Percentiles rank a stretch among this genome's conserved stretches.
These are phyloP conservation scores for Penicillium lagena DNA, from an alignment of 495 filamentous ascomycete species.

Conservation along the genomic window DNA sequence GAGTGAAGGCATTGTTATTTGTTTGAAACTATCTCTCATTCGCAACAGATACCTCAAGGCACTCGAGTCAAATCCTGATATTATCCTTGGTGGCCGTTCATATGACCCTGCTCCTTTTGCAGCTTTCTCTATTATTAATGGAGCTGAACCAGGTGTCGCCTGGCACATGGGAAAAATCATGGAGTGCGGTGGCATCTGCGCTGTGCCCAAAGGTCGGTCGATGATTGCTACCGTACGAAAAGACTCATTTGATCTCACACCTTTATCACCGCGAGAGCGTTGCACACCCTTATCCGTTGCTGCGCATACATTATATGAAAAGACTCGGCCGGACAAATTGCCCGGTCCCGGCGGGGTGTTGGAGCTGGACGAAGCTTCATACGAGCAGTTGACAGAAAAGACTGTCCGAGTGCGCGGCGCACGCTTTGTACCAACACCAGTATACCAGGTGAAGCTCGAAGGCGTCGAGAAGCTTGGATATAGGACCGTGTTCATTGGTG, in stretches of 20 bases:
- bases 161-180: conserved; percentile 49
- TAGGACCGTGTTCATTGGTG: conserved; percentile 39
- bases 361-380: conserved; percentile 25
- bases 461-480: conserved; percentile 31
- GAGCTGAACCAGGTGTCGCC: conserved; percentile 22
- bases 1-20: neutral
- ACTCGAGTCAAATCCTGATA: conserved; percentile 31
- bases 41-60: conserved; percentile 21
- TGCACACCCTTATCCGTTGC: conserved; percentile 42
- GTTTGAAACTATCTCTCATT: neutral
- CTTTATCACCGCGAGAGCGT: conserved; percentile 16
- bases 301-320: conserved; percentile 47
- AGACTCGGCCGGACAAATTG: conserved; percentile 38
- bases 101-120: conserved; percentile 46
- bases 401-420: conserved; percentile 33
- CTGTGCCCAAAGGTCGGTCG: conserved; percentile 35
- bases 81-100: conserved; percentile 41
- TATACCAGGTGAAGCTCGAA: conserved; percentile 43
- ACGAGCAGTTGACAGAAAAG: conserved; percentile 32
- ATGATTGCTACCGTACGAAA: conserved; percentile 29
- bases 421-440: conserved; percentile 20
- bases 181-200: conserved; percentile 44
- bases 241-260: conserved; percentile 38
- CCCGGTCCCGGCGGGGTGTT: conserved; percentile 41
- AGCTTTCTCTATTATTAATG: conserved; percentile 30